phyloP scores from a whole-genome alignment of 129 eudicot genomes.

The Erigeron canadensis region DNA sequence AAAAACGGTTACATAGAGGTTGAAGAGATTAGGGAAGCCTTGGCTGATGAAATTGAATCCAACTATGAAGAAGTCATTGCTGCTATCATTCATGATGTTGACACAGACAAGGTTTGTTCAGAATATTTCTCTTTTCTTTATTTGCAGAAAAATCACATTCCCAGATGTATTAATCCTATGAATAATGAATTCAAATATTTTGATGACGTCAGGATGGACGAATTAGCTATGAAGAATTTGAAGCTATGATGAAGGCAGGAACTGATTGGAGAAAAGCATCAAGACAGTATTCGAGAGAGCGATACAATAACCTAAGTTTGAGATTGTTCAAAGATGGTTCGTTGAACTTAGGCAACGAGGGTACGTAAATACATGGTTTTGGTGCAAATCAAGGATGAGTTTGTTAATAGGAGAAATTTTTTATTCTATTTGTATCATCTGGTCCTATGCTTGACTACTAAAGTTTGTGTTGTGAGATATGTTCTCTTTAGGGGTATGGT shows the following conservation, averaged over 20 bases:
- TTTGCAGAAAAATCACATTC: background rate
- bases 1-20: conserved; percentile 73
- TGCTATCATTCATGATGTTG: conserved; percentile 89
- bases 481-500: too few species aligned
- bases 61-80: conserved; percentile 68
- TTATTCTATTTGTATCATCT: background rate
- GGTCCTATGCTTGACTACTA: conserved; percentile 5
- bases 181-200: background rate
- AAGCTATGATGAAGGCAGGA: conserved; percentile 90
- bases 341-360: conserved; percentile 32
- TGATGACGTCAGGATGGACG: conserved; percentile 61
- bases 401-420: conserved; percentile 16
- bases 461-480: conserved; percentile 5
- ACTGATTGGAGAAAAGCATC: conserved; percentile 99
- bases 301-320: conserved; percentile 77
- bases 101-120: conserved; percentile 80
- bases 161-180: background rate
- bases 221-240: conserved; percentile 81
- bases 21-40: conserved; percentile 72
- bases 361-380: conserved; percentile 15
- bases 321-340: conserved; percentile 78
- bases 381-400: conserved; percentile 22
- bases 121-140: background rate
- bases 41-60: conserved; percentile 64
- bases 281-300: conserved; percentile 80